Evolutionary conservation across 257 asterid species (phyloP), one percentile per base, ranked within the genome.

Genomic region (Avicennia marina): DNA sequence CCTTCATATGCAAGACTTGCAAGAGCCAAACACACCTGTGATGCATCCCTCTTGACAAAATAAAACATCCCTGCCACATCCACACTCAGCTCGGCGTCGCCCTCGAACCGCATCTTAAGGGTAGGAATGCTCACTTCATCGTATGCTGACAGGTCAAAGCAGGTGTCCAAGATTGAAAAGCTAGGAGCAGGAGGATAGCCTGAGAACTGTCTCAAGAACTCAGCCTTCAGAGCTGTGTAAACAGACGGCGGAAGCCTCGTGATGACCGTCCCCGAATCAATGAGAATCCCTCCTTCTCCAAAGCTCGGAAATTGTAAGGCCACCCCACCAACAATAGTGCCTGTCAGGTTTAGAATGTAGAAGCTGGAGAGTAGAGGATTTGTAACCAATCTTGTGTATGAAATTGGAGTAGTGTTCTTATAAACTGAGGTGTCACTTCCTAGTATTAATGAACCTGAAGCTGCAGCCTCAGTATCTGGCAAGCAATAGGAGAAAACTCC

Each of bases 1-100:
- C 69, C 78, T 53, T 90, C 98, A 48, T 62, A 81, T 0, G 78
- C 55, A 6, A 90, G 90, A 78, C 98, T 87, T 8, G 96, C 87
- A 19, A 90, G 63, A 41, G 96, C 96, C 72, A 90, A 78, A 62
- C 98, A 90, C 69, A 77, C 98, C 75, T 85, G 98, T 46, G 95
- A 84, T 1, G 83, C 94, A 33, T 87, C 96, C 22, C 61, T 62
- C 67, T 72, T 87, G 19, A 72, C 96, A 55, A 79, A 59, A 53
- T 87, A 90, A 60, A 90, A 71, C 51, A 80, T 78, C 48, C 98
- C 98, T 7, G 54, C 51, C 12, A 77, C 90, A 62, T 90, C 91
- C 72, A 90, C 89, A 42, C 36, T 67, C 67, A 82, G 76, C 81
- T 82, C 86, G 2, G 79, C 87, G 45, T 40, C 81, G 0, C 81